A percentile compares a stretch with the other conserved stretches of the same genome.
Conservation (phyloP, 495 filamentous ascomycete species). For the Bacidia rubella region DNA sequence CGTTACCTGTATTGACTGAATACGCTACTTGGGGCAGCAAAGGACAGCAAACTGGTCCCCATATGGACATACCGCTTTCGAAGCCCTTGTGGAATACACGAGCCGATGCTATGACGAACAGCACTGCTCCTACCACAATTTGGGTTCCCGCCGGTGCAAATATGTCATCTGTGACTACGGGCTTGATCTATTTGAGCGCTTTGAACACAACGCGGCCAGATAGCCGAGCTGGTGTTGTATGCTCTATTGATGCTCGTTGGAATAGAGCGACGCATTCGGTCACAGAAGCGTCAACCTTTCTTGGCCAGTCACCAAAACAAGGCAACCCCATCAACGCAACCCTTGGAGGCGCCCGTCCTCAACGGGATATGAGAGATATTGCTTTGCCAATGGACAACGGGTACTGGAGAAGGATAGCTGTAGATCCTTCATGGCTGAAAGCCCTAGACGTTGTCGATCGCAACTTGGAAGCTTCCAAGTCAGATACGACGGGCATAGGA, state of each 20-base stretch:
- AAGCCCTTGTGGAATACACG: conserved; percentile 1
- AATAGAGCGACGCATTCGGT: conserved; percentile 1
- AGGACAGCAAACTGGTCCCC: background rate
- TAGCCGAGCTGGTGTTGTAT: background rate
- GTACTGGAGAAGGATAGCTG: background rate
- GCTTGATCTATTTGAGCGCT: background rate
- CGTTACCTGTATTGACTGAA: background rate
- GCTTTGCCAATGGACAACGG: conserved; percentile 3
- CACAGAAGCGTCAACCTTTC: background rate
- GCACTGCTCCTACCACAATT: background rate
- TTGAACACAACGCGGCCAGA: background rate
- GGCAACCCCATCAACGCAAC: background rate
- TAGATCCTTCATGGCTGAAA: background rate
- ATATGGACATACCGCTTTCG: background rate
- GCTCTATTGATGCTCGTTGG: conserved; percentile 11
- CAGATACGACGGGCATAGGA: background rate
- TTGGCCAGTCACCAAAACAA: background rate
- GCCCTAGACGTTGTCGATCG: background rate
- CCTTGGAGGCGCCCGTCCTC: background rate
- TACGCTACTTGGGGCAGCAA: background rate
- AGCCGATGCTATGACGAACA: background rate
- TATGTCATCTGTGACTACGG: conserved; percentile 6
- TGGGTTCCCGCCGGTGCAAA: conserved; percentile 1
- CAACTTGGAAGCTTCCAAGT: background rate
- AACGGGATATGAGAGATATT: background rate